Evolutionary conservation across 75 land plant species (phyloP), one percentile per base, ranked within the genome.

Genomic region (Isoetes taiwanensis): DNA sequence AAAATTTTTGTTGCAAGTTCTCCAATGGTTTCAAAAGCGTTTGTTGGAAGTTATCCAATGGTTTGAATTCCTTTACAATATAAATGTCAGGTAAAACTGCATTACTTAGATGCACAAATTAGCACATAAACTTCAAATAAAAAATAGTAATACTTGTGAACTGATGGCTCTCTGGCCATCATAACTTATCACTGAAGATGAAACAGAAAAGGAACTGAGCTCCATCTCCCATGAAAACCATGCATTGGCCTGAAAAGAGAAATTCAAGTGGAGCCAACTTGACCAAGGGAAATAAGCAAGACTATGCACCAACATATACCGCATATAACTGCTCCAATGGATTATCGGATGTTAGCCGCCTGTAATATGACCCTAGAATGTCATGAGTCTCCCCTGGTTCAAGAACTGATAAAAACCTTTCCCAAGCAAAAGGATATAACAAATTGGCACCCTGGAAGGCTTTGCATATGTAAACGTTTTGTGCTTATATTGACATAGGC

Each of bases 141-240:
- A n/a, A n/a, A n/a, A n/a, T n/a, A n/a, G n/a, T n/a, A n/a, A n/a
- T n/a, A n/a, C n/a, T n/a, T n/a, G n/a, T n/a, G n/a, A n/a, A n/a
- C n/a, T n/a, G n/a, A n/a, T n/a, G n/a, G n/a, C n/a, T n/a, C n/a
- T n/a, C n/a, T n/a, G n/a, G n/a, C 72, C 72, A 64, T 70, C 60
- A 66, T 67, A 70, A 8, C 20, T 28, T 34, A 67, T 43, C 26
- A 66, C 32, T 16, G n/a, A 59, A 0, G 60, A 54, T 24, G 64
- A 58, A 33, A 35, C 33, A 19, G 68, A 64, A 24, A 70, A 70
- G 35, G 64, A 70, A 43, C 72, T 70, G 16, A 70, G 35, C 14
- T 53, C 68, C 72, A 70, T 70, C 68, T 70, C 72, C 72, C 72
- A 70, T 46, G 56, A 35, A 34, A 70, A 46, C 72, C 72, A 70